Conservation (phyloP, 192 early-diverging fungal species). For the Entomortierella beljakovae region DNA sequence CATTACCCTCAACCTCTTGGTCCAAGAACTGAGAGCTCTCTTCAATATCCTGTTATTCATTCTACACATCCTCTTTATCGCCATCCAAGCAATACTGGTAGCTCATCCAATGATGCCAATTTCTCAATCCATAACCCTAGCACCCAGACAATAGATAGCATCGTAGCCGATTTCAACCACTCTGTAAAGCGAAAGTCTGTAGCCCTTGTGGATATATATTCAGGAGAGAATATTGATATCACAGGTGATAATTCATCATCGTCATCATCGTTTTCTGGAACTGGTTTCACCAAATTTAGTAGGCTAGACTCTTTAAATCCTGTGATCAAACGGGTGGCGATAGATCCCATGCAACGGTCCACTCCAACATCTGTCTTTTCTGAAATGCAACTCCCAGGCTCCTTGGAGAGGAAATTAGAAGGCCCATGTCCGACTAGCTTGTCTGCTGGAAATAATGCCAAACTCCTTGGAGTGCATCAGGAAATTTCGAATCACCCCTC, state of each 20-base stretch:
- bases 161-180: constrained; percentile 12
- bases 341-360: not conserved
- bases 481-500: not conserved
- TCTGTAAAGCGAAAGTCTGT: constrained; percentile 23
- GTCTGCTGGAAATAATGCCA: not conserved
- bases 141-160: constrained; percentile 24
- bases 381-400: not conserved
- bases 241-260: constrained; percentile 19
- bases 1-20: constrained; percentile 7
- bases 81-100: constrained; percentile 15
- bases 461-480: not conserved
- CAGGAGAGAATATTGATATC: constrained; percentile 17
- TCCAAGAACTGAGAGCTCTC: constrained; percentile 2
- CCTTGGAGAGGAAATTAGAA: not conserved
- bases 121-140: constrained; percentile 30
- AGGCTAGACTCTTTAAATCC: constrained; percentile 12
- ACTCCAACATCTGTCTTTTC: not conserved
- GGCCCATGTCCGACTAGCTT: not conserved
- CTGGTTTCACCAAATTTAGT: too few relatives aligned
- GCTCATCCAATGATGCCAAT: constrained; percentile 4
- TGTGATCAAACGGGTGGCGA: constrained; percentile 2
- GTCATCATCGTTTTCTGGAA: too few relatives aligned
- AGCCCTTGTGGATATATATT: constrained; percentile 44
- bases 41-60: constrained; percentile 13
- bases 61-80: constrained; percentile 23